Conservation (phyloP, 805 yeast species). For the Yarrowia divulgata region DNA sequence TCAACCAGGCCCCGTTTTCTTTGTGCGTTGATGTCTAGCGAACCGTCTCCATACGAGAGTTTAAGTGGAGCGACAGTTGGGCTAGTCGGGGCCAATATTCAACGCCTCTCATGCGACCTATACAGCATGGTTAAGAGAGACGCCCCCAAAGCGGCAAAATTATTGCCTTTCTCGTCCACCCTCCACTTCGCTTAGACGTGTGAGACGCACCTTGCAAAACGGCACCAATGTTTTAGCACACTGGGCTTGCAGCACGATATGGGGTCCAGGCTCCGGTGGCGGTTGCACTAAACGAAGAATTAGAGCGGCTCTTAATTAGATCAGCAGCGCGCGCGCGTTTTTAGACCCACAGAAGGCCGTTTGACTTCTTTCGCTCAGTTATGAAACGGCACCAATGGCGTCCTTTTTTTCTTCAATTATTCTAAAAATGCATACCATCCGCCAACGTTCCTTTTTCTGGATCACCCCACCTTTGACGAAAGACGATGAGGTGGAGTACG, state of each 20-base stretch:
- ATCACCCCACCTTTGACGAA: neutral
- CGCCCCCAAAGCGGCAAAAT: slow-evolving; percentile 11
- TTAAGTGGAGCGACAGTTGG: slow-evolving; percentile 15
- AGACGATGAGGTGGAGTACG: neutral
- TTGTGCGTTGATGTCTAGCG: neutral
- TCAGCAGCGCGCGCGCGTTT: neutral
- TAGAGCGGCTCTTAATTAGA: neutral
- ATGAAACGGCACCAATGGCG: neutral
- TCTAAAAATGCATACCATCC: no score
- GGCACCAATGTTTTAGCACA: slow-evolving; percentile 9
- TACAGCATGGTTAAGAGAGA: neutral
- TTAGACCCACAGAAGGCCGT: neutral
- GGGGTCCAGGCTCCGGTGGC: neutral
- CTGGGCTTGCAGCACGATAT: neutral
- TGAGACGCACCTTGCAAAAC: slow-evolving; percentile 2
- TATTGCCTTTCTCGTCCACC: slow-evolving; percentile 8
- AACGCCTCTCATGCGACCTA: slow-evolving; percentile 30
- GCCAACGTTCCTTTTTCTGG: neutral
- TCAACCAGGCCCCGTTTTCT: neutral
- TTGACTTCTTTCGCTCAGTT: neutral
- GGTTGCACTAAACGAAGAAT: neutral
- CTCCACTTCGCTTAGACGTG: slow-evolving; percentile 27
- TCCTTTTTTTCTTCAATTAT: no score
- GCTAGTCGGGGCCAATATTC: slow-evolving; percentile 20
- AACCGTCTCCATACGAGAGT: slow-evolving; percentile 25